These are phyloP conservation scores for Alnus glutinosa DNA, from an alignment of 306 rosid genomes.

Conservation along the genomic window DNA sequence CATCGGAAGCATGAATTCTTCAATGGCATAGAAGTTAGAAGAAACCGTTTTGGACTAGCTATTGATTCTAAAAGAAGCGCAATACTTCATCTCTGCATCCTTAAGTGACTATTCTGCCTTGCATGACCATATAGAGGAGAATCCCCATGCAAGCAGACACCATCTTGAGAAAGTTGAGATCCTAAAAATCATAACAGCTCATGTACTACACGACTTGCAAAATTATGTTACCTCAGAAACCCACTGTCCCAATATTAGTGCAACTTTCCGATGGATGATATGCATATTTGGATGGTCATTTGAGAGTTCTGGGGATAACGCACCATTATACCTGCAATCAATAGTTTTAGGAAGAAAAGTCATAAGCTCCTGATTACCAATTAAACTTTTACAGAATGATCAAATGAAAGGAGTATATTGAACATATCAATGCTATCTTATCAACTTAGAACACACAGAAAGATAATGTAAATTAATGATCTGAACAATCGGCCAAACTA, in stretches of 20 bases:
- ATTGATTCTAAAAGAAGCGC: not conserved
- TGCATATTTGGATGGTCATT: conserved; percentile 86
- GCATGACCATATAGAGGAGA: not conserved
- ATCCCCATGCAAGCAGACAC: not conserved
- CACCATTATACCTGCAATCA: conserved; percentile 87
- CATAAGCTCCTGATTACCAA: conserved; percentile 13
- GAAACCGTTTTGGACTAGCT: not conserved
- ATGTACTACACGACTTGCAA: conserved; percentile 19
- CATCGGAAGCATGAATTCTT: not conserved
- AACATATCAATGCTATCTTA: conserved; percentile 5
- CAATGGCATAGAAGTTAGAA: not conserved
- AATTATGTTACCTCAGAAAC: conserved; percentile 82
- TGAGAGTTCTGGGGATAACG: conserved; percentile 83
- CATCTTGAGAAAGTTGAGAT: conserved; percentile 13
- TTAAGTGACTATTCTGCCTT: not conserved
- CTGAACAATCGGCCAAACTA: conserved; percentile 25
- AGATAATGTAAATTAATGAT: not conserved
- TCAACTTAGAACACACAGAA: not conserved
- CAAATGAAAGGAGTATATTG: conserved; percentile 22
- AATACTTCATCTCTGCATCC: not conserved
- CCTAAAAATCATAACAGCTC: conserved; percentile 15
- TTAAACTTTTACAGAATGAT: conserved; percentile 2
- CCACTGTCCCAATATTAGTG: conserved; percentile 93
- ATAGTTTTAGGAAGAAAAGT: conserved; percentile 25
- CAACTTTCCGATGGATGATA: conserved; percentile 89